Conservation (phyloP, 129 eudicot genomes). For the Smallanthus sonchifolius region DNA sequence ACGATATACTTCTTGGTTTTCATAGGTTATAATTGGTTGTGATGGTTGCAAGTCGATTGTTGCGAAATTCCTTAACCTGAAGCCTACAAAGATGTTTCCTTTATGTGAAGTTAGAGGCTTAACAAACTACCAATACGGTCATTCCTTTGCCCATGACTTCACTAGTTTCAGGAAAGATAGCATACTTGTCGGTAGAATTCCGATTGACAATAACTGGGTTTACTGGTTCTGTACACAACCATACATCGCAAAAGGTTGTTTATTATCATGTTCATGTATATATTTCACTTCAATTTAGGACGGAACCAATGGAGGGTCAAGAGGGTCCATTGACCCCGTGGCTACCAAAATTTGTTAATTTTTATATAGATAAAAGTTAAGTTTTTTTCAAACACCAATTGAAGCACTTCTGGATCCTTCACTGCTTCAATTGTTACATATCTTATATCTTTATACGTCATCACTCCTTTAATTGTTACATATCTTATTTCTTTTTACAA, state of each 20-base stretch:
- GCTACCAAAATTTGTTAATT: no score
- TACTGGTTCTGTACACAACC: constrained; percentile 49
- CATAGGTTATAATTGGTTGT: constrained; percentile 61
- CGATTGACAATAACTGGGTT: constrained; percentile 42
- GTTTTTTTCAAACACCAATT: no score
- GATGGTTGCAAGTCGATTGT: constrained; percentile 52
- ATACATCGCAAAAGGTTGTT: constrained; percentile 12
- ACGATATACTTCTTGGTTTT: neutral
- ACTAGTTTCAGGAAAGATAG: constrained; percentile 29
- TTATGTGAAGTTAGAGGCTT: constrained; percentile 44
- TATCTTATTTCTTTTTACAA: neutral
- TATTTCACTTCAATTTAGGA: neutral
- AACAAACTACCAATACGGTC: constrained; percentile 54
- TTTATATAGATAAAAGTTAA: no score
- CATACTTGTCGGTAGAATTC: constrained; percentile 38
- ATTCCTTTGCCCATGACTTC: constrained; percentile 37
- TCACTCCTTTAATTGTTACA: no score
- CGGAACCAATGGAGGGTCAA: no score
- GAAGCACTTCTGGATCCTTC: no score
- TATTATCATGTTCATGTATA: neutral
- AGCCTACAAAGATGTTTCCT: constrained; percentile 34
- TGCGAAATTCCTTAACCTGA: constrained; percentile 46
- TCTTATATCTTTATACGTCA: no score
- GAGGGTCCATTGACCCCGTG: no score
- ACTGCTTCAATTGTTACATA: no score